Conservation (phyloP, 202 grass and related monocot species). For the Bolboschoenoplectus hybrid region DNA sequence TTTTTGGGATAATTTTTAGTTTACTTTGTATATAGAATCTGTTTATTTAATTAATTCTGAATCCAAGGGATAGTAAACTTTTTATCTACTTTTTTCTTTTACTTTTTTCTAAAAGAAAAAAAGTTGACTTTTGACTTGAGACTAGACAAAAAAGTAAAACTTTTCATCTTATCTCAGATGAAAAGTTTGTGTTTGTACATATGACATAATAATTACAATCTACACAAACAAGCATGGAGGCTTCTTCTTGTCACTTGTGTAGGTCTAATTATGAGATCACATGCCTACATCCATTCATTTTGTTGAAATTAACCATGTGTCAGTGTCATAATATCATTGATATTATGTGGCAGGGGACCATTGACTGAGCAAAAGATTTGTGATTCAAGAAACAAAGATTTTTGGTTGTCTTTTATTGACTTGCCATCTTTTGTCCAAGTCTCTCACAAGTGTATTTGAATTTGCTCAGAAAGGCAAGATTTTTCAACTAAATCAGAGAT, state of each 20-base stretch:
- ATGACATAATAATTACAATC: neutral
- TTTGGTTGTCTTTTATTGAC: constrained; percentile 30
- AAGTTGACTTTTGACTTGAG: neutral
- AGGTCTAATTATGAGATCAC: constrained; percentile 22
- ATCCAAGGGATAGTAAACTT: neutral
- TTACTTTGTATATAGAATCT: neutral
- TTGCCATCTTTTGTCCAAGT: constrained; percentile 3
- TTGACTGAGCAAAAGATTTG: constrained; percentile 33
- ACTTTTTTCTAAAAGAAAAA: neutral
- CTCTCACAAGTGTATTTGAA: neutral
- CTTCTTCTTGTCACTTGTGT: neutral
- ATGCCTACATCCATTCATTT: neutral
- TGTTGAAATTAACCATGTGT: neutral
- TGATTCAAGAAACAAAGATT: constrained; percentile 1
- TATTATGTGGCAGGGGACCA: constrained; percentile 10
- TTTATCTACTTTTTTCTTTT: neutral
- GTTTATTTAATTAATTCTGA: neutral
- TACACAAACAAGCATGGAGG: neutral
- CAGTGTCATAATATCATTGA: neutral
- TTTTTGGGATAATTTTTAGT: neutral
- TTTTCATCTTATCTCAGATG: neutral
- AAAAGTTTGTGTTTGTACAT: neutral
- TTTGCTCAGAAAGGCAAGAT: neutral
- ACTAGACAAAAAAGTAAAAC: neutral
- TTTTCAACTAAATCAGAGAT: neutral